phyloP scores from a whole-genome alignment of 2,329 filamentous ascomycete genomes.

The Talaromyces islandicus region DNA sequence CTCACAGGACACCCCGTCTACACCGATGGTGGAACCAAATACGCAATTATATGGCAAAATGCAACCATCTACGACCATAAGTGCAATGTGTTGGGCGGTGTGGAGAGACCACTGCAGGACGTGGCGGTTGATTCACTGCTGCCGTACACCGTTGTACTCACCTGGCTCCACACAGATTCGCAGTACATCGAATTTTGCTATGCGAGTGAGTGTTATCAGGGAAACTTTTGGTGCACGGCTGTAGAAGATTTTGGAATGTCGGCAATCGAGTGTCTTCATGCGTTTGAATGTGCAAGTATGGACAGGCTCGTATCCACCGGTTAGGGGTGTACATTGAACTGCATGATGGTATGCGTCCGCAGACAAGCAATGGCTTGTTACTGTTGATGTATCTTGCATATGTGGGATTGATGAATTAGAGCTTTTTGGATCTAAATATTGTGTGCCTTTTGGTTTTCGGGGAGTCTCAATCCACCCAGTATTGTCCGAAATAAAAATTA shows the following conservation, averaged over 20 bases:
- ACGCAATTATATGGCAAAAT: not conserved
- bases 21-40: not conserved
- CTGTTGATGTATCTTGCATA: no score
- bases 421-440: no score
- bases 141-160: constrained; percentile 1
- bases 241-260: not conserved
- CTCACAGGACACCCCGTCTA: not conserved
- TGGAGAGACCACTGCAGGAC: not conserved
- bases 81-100: constrained; percentile 4
- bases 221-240: not conserved
- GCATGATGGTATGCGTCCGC: not conserved
- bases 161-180: not conserved
- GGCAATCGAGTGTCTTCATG: constrained; percentile 1
- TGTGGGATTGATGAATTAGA: no score
- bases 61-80: constrained; percentile 2
- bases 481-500: no score
- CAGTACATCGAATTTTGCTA: constrained; percentile 6
- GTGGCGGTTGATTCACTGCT: constrained; percentile 4
- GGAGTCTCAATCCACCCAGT: no score
- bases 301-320: not conserved
- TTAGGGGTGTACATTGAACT: not conserved
- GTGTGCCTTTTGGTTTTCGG: no score
- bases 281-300: constrained; percentile 1
- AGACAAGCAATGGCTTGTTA: no score
- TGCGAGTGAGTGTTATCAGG: not conserved